Percentiles rank a stretch among this genome's conserved stretches.
phyloP scores from a whole-genome alignment of 2,329 filamentous ascomycete species.

The Pseudovirgaria hyperparasitica region DNA sequence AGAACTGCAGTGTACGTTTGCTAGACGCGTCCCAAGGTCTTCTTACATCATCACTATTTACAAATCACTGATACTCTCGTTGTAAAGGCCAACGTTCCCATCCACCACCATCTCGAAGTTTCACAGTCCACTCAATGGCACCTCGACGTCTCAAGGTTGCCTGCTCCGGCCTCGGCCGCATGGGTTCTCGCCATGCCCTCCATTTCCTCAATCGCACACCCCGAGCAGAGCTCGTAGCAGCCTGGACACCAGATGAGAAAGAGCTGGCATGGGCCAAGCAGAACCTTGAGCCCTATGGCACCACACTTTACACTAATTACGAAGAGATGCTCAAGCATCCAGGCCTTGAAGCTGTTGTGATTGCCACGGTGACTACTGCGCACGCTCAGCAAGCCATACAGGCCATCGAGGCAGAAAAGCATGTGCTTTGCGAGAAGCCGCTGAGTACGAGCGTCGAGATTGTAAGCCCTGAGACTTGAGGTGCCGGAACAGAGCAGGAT shows the following conservation, averaged over 20 bases:
- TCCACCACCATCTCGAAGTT: neutral
- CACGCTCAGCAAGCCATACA: slow-evolving; percentile 46
- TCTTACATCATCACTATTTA: too few species aligned
- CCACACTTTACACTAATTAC: slow-evolving; percentile 40
- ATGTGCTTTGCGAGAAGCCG: slow-evolving; percentile 49
- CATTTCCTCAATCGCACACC: slow-evolving; percentile 34
- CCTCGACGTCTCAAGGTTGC: slow-evolving; percentile 30
- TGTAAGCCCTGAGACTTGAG: slow-evolving; percentile 25
- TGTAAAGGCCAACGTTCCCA: too few species aligned
- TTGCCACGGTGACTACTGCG: slow-evolving; percentile 41
- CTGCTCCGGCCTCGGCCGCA: slow-evolving; percentile 35
- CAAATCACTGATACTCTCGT: too few species aligned
- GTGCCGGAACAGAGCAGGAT: neutral
- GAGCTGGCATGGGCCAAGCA: slow-evolving; percentile 36
- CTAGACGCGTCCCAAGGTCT: too few species aligned
- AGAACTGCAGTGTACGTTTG: too few species aligned
- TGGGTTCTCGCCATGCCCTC: slow-evolving; percentile 36
- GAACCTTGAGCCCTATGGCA: slow-evolving; percentile 38
- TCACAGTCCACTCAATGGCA: slow-evolving; percentile 14
- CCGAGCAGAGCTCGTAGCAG: slow-evolving; percentile 34
- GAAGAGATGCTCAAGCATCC: slow-evolving; percentile 45
- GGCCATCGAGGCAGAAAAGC: slow-evolving; percentile 41
- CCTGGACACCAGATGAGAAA: slow-evolving; percentile 30
- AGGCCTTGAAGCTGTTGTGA: slow-evolving; percentile 41
- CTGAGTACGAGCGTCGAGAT: slow-evolving; percentile 46